Base-by-base conservation (phyloP, 495 filamentous ascomycete species). In the Aspergillus campestris region DNA sequence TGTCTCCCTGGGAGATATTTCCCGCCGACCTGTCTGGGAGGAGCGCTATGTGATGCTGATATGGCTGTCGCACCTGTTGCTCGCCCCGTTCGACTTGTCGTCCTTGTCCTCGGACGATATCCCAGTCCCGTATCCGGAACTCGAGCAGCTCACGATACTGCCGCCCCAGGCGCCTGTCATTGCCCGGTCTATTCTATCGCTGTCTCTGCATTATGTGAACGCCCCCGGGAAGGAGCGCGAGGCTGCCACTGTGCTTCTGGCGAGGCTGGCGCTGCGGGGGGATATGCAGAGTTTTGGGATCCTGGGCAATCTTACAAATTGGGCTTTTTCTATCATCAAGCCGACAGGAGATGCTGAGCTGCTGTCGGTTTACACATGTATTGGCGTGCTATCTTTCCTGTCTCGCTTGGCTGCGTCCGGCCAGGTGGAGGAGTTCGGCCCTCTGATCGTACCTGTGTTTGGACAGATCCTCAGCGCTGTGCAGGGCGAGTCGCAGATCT, bases 1-100 rank as follows among this genome's bases (percentile, higher is more conserved):
- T 1, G 12, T 38, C 13, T 47, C 52, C 0, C 1, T 34, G 6
- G 42, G 34, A 8, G 45, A 55, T 35, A 51, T 49, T 12, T 36
- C 56, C 3, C 56, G 51, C 33, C 45, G 58, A 0, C 75, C 84
- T 63, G 66, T 67, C 7, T 99, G 92, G 92, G 81, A 95, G 61
- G 87, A 95, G 63, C 75, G 84, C 24, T 96, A 94, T 53, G 70
- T 95, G 28, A 81, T 89, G 45, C 66, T 99, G 8, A 73, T 95
- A 31, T 99, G 92, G 92, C 73, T 99, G 6, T 90, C 87, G 2
- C 94, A 97, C 64, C 69, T 97, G 3, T 73, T 94, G 54, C 78
- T 96, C n/a, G 86, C 86, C 9, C 92, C 92, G 0, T 97, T 97
- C 63, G 91, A 95, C 53, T 70, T 99, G 41, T 72, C 81, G 13